Evolutionary conservation across 306 rosid genomes (phyloP).

Genomic region (Vigna trinervia): DNA sequence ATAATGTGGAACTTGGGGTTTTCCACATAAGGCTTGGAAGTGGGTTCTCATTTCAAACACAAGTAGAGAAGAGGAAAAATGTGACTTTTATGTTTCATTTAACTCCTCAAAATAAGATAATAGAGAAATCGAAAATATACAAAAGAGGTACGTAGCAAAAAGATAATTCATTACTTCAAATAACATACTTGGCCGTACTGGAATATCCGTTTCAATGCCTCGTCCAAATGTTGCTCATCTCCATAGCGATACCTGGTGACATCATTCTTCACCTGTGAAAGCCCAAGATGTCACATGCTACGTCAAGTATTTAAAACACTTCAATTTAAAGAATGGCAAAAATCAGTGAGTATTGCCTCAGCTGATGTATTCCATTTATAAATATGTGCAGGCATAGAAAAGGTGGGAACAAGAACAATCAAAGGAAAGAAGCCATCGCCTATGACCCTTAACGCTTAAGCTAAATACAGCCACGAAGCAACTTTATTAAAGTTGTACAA

Average conservation of each 20-base stretch:
- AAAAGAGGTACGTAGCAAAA: slow-evolving; percentile 10
- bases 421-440: too few relatives aligned
- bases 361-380: too few relatives aligned
- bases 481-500: too few relatives aligned
- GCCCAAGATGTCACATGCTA: slow-evolving; percentile 27
- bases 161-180: slow-evolving; percentile 17
- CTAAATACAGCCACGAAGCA: too few relatives aligned
- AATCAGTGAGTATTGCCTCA: too few relatives aligned
- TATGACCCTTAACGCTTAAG: too few relatives aligned
- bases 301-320: not conserved
- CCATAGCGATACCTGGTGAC: slow-evolving; percentile 93
- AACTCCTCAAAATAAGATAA: slow-evolving; percentile 32
- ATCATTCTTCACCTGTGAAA: slow-evolving; percentile 79
- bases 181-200: slow-evolving; percentile 87
- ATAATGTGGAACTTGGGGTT: too few relatives aligned
- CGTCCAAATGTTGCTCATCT: slow-evolving; percentile 98
- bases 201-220: slow-evolving; percentile 91
- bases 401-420: too few relatives aligned
- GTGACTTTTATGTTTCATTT: slow-evolving; percentile 14
- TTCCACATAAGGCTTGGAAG: not conserved
- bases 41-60: slow-evolving; percentile 28
- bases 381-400: too few relatives aligned
- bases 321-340: too few relatives aligned
- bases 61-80: not conserved
- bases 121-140: not conserved